Percentiles rank a stretch among this genome's conserved stretches.
phyloP scores from a whole-genome alignment of 169 alveolate genomes.

The Plasmodium yoelii region DNA sequence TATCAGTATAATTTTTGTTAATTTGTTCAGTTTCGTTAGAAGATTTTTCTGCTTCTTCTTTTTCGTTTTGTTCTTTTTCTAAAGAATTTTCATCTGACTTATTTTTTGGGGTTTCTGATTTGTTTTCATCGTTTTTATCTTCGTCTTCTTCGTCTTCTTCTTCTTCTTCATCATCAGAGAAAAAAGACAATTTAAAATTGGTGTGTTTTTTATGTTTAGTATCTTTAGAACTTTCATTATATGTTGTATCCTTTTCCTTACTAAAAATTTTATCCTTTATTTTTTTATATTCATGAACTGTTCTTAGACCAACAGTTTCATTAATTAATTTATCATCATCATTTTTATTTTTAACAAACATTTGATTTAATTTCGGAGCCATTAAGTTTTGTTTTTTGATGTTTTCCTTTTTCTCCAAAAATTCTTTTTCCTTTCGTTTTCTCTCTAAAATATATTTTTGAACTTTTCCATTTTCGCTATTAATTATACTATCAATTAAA shows the following conservation, averaged over 20 bases:
- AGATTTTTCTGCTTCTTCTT: background rate
- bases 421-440: slow-evolving; percentile 70
- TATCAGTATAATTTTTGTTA: background rate
- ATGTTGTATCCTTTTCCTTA: slow-evolving; percentile 22
- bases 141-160: slow-evolving; percentile 17
- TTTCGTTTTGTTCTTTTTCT: slow-evolving; percentile 4
- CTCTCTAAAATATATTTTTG: slow-evolving; percentile 74
- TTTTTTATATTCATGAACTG: slow-evolving; percentile 74
- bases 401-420: slow-evolving; percentile 68
- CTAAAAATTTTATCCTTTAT: slow-evolving; percentile 64
- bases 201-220: slow-evolving; percentile 21
- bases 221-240: slow-evolving; percentile 11
- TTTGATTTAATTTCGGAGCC: slow-evolving; percentile 75
- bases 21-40: background rate
- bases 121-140: slow-evolving; percentile 12
- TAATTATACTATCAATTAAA: slow-evolving; percentile 69
- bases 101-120: background rate
- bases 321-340: slow-evolving; percentile 72
- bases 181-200: slow-evolving; percentile 52
- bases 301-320: slow-evolving; percentile 71
- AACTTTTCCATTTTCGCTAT: slow-evolving; percentile 77
- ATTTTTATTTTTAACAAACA: slow-evolving; percentile 72
- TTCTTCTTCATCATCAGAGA: slow-evolving; percentile 34
- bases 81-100: background rate
- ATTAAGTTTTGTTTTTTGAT: slow-evolving; percentile 47